These are phyloP conservation scores for Xylariaceae sp. DNA, from an alignment of 2,329 filamentous ascomycete genomes.

Conservation along the genomic window DNA sequence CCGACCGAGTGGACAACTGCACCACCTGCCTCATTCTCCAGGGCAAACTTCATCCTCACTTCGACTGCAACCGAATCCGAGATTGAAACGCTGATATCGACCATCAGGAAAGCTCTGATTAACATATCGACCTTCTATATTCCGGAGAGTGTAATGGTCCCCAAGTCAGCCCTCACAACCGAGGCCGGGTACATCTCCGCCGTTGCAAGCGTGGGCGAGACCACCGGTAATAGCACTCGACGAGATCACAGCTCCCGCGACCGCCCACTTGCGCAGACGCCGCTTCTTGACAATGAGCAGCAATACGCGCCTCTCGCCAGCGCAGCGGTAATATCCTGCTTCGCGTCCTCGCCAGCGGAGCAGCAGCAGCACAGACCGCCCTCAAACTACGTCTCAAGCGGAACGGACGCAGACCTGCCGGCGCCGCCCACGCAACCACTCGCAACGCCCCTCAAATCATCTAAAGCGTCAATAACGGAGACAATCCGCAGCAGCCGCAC, in stretches of 20 bases:
- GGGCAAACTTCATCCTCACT: conserved; percentile 63
- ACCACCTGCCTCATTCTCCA: conserved; percentile 48
- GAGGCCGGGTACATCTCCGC: too few species aligned
- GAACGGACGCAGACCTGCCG: conserved; percentile 21
- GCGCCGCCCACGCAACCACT: conserved; percentile 27
- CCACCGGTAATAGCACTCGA: too few species aligned
- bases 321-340: conserved; percentile 36
- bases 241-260: conserved; percentile 4
- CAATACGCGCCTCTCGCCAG: conserved; percentile 32
- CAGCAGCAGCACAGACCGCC: neutral
- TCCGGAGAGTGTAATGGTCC: conserved; percentile 42
- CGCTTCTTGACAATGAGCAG: conserved; percentile 27
- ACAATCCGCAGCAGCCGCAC: conserved; percentile 39
- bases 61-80: conserved; percentile 60
- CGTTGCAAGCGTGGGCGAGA: too few species aligned
- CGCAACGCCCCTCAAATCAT: conserved; percentile 32
- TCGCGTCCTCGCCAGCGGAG: conserved; percentile 16
- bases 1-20: neutral
- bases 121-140: conserved; percentile 54
- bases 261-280: conserved; percentile 24
- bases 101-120: conserved; percentile 56
- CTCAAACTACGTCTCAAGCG: conserved; percentile 24
- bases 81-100: conserved; percentile 58
- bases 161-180: neutral
- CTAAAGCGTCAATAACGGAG: conserved; percentile 36